These are phyloP conservation scores for Russula lepida DNA, from an alignment of 768 basidiomycete genomes.

Conservation along the genomic window DNA sequence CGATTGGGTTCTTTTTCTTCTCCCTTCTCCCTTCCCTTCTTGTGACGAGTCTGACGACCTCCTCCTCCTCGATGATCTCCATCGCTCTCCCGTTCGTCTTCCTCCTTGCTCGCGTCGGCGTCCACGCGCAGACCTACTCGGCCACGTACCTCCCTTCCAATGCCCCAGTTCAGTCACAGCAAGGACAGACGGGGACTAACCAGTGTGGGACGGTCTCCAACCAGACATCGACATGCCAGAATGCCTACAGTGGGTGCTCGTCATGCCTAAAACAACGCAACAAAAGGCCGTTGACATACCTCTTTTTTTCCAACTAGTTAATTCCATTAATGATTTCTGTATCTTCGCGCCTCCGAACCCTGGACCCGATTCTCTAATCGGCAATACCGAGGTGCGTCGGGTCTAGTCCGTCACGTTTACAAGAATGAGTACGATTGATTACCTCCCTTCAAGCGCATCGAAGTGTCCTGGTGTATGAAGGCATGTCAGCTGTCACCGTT, in stretches of 20 bases:
- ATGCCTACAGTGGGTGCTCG: slow-evolving; percentile 42
- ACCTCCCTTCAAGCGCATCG: slow-evolving; percentile 35
- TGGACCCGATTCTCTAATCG: slow-evolving; percentile 45
- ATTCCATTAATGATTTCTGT: slow-evolving; percentile 52
- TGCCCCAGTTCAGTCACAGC: slow-evolving; percentile 40
- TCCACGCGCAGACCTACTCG: slow-evolving; percentile 32
- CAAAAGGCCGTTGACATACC: background rate
- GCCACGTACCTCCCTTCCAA: slow-evolving; percentile 44
- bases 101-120: slow-evolving; percentile 15
- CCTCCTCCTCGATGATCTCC: slow-evolving; percentile 10
- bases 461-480: slow-evolving; percentile 49
- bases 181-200: slow-evolving; percentile 58
- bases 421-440: slow-evolving; percentile 28
- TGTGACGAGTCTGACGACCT: no score
- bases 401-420: background rate
- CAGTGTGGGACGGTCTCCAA: slow-evolving; percentile 49
- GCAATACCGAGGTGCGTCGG: slow-evolving; percentile 49
- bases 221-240: slow-evolving; percentile 59
- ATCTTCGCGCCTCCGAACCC: slow-evolving; percentile 44
- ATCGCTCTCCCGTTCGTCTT: slow-evolving; percentile 8
- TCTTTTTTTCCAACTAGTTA: slow-evolving; percentile 32
- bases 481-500: slow-evolving; percentile 21
- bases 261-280: background rate
- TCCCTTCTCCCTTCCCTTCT: background rate
- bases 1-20: background rate